Evolutionary conservation across 2,329 filamentous ascomycete genomes (phyloP), one percentile per base, ranked within the genome.

Genomic region (Cladosporium oxysporum): DNA sequence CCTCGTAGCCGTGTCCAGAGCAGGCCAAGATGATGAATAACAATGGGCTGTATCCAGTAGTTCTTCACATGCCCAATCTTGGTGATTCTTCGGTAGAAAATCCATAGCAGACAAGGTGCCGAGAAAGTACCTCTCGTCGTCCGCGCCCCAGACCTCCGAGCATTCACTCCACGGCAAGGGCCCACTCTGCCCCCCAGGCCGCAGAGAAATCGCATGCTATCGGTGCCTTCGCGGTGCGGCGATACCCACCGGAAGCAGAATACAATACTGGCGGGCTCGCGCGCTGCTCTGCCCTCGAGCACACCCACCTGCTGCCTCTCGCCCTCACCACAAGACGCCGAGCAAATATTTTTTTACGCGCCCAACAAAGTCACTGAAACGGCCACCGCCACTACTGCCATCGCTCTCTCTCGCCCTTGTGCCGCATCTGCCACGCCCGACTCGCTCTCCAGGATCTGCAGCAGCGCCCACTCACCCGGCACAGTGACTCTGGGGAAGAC

Each of bases 81-180:
- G 60, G 60, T 63, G 60, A 63, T 63, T 55, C 60, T 63, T 63
- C 60, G 60, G 60, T 31, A 33, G 33, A 63, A 55, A 63, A 14
- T 26, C n/a, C 41, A 44, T 44, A 44, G 41, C 41, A 44, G 6
- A 26, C 18, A 26, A 37, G 49, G 49, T 63, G 60, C 60, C 60
- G 60, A 63, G 60, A 63, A 63, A 57, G 6, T 44, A 50, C 31
- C 57, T 31, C 59, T 55, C 50, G 59, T 53, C 47, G 59, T 53
- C 47, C 47, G 52, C 26, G 59, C 59, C 59, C 59, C 59, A 62
- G 59, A 53, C 59, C 59, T 49, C 59, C 53, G 59, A 53, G 59
- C 37, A 50, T 62, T 63, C 60, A 63, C 60, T 63, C 60, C 60
- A 63, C 29, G 26, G 50, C 41, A 41, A 26, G 23, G 33, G 29